phyloP scores from a whole-genome alignment of 176 grass and related monocot genomes.

The Aegilops tauschii region DNA sequence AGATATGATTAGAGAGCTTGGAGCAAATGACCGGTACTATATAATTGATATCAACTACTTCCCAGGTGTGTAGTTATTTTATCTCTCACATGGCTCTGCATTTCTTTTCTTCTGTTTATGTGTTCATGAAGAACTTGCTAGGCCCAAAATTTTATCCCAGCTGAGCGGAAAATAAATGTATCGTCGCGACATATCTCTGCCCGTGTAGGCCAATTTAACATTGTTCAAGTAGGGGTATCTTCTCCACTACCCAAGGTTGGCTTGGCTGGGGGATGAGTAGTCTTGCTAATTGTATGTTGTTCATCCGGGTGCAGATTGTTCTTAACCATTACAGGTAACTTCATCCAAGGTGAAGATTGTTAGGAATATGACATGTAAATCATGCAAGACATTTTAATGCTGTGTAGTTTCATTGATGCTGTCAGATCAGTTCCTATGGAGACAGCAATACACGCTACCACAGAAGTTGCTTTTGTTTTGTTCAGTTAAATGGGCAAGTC shows the following conservation, averaged over 20 bases:
- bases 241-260: slow-evolving; percentile 6
- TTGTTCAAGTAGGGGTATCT: slow-evolving; percentile 7
- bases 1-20: slow-evolving; percentile 89
- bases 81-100: neutral
- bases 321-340: slow-evolving; percentile 8
- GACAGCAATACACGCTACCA: neutral
- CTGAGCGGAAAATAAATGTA: neutral
- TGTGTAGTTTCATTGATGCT: neutral
- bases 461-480: neutral
- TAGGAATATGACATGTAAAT: slow-evolving; percentile 1
- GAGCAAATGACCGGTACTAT: slow-evolving; percentile 83
- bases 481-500: neutral
- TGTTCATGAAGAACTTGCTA: slow-evolving; percentile 26
- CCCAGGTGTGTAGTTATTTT: slow-evolving; percentile 58
- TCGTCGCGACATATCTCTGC: neutral
- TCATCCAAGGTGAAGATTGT: neutral
- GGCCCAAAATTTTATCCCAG: neutral
- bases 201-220: slow-evolving; percentile 11
- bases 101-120: slow-evolving; percentile 26
- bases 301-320: neutral
- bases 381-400: neutral
- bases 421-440: neutral
- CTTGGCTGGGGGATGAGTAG: slow-evolving; percentile 5
- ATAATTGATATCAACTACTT: slow-evolving; percentile 99
- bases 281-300: slow-evolving; percentile 13